Percentiles rank a stretch among this genome's conserved stretches.
These are phyloP conservation scores for Magnolia kwangsiensis DNA, from an alignment of 164 flowering plant genomes.

Conservation along the genomic window DNA sequence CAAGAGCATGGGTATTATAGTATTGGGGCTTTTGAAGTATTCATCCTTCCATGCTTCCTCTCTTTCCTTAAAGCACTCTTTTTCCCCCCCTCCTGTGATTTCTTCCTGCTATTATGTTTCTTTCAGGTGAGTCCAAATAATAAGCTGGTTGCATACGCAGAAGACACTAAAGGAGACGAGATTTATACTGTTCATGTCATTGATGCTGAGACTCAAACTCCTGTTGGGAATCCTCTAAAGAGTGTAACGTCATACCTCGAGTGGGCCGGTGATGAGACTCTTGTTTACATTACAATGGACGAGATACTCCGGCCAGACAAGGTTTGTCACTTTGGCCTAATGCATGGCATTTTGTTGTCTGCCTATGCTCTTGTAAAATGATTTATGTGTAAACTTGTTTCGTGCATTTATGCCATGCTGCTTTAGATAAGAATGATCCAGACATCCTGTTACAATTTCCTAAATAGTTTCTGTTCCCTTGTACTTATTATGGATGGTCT, in stretches of 20 bases:
- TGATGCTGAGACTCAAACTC: conserved; percentile 56
- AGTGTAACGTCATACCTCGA: conserved; percentile 54
- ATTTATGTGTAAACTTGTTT: not conserved
- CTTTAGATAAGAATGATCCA: not conserved
- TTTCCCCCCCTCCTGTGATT: not conserved
- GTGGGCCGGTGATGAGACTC: conserved; percentile 85
- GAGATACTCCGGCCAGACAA: conserved; percentile 83
- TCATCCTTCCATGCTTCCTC: not conserved
- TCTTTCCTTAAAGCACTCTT: not conserved
- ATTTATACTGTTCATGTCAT: conserved; percentile 72
- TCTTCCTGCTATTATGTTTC: not conserved
- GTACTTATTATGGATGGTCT: not conserved
- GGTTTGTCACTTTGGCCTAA: conserved; percentile 31
- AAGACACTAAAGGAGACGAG: conserved; percentile 89
- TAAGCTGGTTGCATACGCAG: conserved; percentile 88
- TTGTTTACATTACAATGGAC: conserved; percentile 85
- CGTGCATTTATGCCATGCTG: not conserved
- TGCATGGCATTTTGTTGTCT: not conserved
- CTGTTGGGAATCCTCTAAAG: conserved; percentile 55
- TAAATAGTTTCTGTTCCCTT: not conserved
- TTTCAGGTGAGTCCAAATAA: conserved; percentile 75
- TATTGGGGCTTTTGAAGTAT: conserved; percentile 62
- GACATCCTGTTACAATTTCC: not conserved
- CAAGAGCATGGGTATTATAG: conserved; percentile 53
- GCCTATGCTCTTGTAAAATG: not conserved